Percentiles rank a stretch among this genome's conserved stretches.
phyloP scores from a whole-genome alignment of 331 rosid species.

The Pyrus hybrid region DNA sequence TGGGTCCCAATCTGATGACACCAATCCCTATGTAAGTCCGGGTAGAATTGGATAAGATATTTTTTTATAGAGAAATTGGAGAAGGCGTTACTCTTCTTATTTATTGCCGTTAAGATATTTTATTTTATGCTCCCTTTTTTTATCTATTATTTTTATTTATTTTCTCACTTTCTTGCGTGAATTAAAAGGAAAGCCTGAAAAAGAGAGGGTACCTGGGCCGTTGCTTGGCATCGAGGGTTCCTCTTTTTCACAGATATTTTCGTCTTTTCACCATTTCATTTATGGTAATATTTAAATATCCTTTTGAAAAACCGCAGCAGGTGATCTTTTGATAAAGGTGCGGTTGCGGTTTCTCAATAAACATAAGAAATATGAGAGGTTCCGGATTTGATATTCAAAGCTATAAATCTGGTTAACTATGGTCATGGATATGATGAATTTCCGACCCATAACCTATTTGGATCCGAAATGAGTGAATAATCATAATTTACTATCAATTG shows the following conservation, averaged over 20 bases:
- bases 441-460: no score
- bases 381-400: rapidly evolving
- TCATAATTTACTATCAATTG: rapidly evolving
- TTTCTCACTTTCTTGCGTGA: conserved; percentile 9
- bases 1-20: conserved; percentile 10
- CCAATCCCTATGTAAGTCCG: conserved; percentile 24
- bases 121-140: background rate
- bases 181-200: conserved; percentile 34
- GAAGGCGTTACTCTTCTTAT: background rate
- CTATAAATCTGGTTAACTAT: rapidly evolving
- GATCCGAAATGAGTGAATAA: rapidly evolving
- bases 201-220: conserved; percentile 19
- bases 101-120: background rate
- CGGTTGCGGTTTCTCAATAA: no score
- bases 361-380: no score
- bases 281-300: background rate
- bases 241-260: conserved; percentile 1
- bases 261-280: background rate
- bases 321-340: no score
- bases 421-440: rapidly evolving
- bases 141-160: background rate
- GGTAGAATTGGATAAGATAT: conserved; percentile 13
- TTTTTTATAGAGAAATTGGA: no score
- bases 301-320: no score
- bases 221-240: conserved; percentile 39